A percentile compares a stretch with the other conserved stretches of the same genome.
phyloP scores from a whole-genome alignment of 371 early-diverging fungal species.

The Mucor plumbeus region DNA sequence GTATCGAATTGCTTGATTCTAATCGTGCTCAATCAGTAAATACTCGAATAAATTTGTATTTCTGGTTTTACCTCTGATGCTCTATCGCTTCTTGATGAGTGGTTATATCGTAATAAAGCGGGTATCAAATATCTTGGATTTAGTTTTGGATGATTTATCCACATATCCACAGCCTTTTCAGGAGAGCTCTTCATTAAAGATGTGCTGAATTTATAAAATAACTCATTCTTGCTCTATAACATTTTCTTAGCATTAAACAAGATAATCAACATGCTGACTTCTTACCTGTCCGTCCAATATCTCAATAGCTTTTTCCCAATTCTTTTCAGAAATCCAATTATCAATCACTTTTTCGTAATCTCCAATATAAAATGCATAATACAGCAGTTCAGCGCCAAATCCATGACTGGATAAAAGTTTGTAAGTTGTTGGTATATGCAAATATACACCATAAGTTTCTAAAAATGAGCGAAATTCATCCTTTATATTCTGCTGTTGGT shows the following conservation, averaged over 20 bases:
- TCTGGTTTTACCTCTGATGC: constrained; percentile 26
- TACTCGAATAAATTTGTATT: background rate
- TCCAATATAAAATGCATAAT: constrained; percentile 78
- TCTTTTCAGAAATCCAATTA: constrained; percentile 79
- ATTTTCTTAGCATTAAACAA: background rate
- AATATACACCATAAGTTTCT: constrained; percentile 61
- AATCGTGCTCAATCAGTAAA: background rate
- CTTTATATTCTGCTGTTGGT: constrained; percentile 58
- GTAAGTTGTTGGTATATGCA: constrained; percentile 77
- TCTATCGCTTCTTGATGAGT: constrained; percentile 42
- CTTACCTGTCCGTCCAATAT: constrained; percentile 79
- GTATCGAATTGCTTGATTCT: constrained; percentile 91
- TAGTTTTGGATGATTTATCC: constrained; percentile 78
- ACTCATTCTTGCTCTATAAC: constrained; percentile 30
- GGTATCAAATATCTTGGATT: constrained; percentile 84
- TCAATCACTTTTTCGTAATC: constrained; percentile 85
- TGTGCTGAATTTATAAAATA: constrained; percentile 84
- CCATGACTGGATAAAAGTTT: constrained; percentile 85
- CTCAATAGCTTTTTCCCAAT: constrained; percentile 77
- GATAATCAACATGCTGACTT: background rate
- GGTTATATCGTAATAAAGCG: constrained; percentile 80
- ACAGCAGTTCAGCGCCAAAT: constrained; percentile 75
- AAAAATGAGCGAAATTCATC: constrained; percentile 79
- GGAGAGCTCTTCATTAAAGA: constrained; percentile 82
- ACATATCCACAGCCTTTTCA: constrained; percentile 76